A percentile compares a stretch with the other conserved stretches of the same genome.
phyloP scores from a whole-genome alignment of 179 eudicot species.

The Camellia oleifera region DNA sequence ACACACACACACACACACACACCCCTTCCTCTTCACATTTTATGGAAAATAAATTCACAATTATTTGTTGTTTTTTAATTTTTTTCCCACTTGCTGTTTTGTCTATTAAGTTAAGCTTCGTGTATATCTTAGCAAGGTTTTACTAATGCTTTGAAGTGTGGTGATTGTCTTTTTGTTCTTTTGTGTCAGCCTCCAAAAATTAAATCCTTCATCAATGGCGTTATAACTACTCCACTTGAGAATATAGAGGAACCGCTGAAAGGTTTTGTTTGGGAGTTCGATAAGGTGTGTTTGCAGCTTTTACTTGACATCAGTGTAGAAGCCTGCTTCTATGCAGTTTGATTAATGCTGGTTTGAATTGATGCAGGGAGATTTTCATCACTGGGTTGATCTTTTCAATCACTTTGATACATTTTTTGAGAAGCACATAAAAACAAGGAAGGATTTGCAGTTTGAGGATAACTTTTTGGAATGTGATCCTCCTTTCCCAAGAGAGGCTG shows the following conservation, averaged over 20 bases:
- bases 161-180: constrained; percentile 4
- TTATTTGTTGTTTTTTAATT: neutral
- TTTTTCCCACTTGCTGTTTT: neutral
- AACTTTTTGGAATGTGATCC: constrained; percentile 75
- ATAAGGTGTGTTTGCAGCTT: constrained; percentile 57
- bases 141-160: neutral
- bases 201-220: constrained; percentile 68
- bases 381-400: constrained; percentile 95
- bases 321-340: constrained; percentile 4
- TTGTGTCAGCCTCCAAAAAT: constrained; percentile 87
- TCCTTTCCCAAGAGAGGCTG: constrained; percentile 88
- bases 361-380: constrained; percentile 96
- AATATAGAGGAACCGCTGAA: constrained; percentile 75
- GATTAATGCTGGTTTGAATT: constrained; percentile 27
- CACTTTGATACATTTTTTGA: constrained; percentile 93
- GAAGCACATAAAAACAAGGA: constrained; percentile 78
- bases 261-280: constrained; percentile 91
- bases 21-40: neutral
- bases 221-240: constrained; percentile 73
- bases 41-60: neutral
- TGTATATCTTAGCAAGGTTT: neutral
- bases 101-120: neutral
- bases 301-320: constrained; percentile 3
- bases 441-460: constrained; percentile 85
- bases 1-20: too few species aligned